Evolutionary conservation across 176 grass and related monocot genomes (phyloP).

Genomic region (Triticum turgidum): DNA sequence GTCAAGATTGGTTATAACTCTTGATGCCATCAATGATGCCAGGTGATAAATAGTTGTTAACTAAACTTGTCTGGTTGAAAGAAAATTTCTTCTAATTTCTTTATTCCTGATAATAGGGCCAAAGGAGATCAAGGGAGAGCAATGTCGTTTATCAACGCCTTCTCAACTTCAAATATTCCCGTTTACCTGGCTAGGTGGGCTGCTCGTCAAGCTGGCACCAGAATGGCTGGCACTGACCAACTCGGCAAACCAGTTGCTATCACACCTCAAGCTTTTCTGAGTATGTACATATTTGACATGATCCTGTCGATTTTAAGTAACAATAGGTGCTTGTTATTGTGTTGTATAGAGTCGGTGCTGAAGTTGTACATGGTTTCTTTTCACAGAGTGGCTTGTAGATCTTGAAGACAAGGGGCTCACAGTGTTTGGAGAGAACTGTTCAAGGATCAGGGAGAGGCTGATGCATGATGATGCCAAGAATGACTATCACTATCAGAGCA

Average conservation of each 20-base stretch:
- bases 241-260: conserved; percentile 60
- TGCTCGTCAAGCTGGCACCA: conserved; percentile 38
- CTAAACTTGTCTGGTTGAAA: not conserved
- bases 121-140: conserved; percentile 84
- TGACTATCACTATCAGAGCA: conserved; percentile 30
- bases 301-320: conserved; percentile 12
- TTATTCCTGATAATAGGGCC: conserved; percentile 62
- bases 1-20: conserved; percentile 77
- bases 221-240: conserved; percentile 33
- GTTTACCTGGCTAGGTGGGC: conserved; percentile 69
- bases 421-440: conserved; percentile 68
- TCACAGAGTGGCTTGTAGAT: conserved; percentile 73
- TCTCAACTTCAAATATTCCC: conserved; percentile 73
- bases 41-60: conserved; percentile 55
- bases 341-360: conserved; percentile 6
- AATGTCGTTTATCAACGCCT: conserved; percentile 73
- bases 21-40: conserved; percentile 73
- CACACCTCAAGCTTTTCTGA: conserved; percentile 83
- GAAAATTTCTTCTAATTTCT: conserved; percentile 34
- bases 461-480: conserved; percentile 53
- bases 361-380: conserved; percentile 42
- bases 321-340: not conserved
- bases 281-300: conserved; percentile 51
- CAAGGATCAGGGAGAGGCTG: conserved; percentile 52
- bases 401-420: conserved; percentile 75